A percentile compares a stretch with the other conserved stretches of the same genome.
Conservation (phyloP, 106 monocot genomes). For the Dioscorea alata region DNA sequence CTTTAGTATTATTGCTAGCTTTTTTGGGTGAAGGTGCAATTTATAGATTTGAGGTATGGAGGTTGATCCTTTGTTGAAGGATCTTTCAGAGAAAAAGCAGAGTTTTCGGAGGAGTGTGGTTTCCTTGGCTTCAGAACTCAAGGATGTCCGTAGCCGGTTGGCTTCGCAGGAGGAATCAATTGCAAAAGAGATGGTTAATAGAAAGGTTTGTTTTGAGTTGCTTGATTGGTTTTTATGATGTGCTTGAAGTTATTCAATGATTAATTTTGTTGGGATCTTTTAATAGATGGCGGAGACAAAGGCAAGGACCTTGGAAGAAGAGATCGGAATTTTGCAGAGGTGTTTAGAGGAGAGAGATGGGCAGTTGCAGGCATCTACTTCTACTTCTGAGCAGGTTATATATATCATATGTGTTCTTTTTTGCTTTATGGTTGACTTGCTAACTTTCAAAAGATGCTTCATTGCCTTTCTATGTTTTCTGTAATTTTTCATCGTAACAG, state of each 20-base stretch:
- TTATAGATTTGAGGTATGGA: conserved; percentile 28
- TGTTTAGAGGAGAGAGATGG: conserved; percentile 45
- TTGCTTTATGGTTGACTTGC: no score
- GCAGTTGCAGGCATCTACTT: conserved; percentile 33
- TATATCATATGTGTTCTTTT: no score
- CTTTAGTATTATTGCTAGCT: not conserved
- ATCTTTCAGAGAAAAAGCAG: conserved; percentile 80
- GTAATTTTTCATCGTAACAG: no score
- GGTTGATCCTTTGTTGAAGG: conserved; percentile 79
- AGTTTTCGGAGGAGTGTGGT: conserved; percentile 63
- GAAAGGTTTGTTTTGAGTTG: conserved; percentile 39
- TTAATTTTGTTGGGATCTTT: not conserved
- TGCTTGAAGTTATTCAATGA: conserved; percentile 2
- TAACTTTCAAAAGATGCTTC: no score
- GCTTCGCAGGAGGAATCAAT: conserved; percentile 56
- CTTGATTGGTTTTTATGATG: not conserved
- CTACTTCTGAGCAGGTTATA: conserved; percentile 42
- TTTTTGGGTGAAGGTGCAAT: not conserved
- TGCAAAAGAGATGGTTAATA: conserved; percentile 34
- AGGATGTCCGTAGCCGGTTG: conserved; percentile 55
- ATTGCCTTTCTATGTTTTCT: no score
- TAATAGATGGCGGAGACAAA: conserved; percentile 57
- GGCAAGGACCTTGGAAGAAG: conserved; percentile 75
- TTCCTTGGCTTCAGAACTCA: conserved; percentile 70
- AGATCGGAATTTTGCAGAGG: conserved; percentile 45